These are phyloP conservation scores for Russula dissimulans DNA, from an alignment of 768 basidiomycete genomes.

Conservation along the genomic window DNA sequence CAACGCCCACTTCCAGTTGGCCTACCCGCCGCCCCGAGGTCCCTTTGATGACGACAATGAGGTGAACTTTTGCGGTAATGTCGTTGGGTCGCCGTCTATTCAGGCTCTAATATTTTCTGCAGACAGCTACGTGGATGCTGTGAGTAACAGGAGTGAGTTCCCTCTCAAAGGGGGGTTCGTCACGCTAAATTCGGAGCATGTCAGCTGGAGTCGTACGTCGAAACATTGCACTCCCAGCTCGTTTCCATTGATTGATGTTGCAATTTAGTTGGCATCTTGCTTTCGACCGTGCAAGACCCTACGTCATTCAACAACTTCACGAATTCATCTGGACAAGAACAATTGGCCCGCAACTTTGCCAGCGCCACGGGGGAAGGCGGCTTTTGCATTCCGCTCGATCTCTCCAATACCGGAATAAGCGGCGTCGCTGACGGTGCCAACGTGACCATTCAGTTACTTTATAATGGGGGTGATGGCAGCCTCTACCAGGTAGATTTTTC, in stretches of 20 bases:
- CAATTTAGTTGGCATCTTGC: conserved; percentile 39
- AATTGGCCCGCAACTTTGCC: conserved; percentile 40
- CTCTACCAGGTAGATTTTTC: conserved; percentile 52
- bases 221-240: conserved; percentile 2
- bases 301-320: conserved; percentile 58
- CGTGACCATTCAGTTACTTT: conserved; percentile 64
- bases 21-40: conserved; percentile 68
- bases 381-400: conserved; percentile 60
- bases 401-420: conserved; percentile 39
- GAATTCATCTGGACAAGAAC: conserved; percentile 29
- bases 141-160: conserved; percentile 55
- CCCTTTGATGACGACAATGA: conserved; percentile 52
- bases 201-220: conserved; percentile 46
- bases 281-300: conserved; percentile 50
- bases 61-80: conserved; percentile 57
- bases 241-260: neutral
- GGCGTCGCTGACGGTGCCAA: conserved; percentile 54
- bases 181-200: conserved; percentile 57
- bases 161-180: conserved; percentile 57
- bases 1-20: conserved; percentile 71
- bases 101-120: neutral
- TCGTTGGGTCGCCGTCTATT: neutral
- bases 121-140: conserved; percentile 56
- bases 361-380: conserved; percentile 45
- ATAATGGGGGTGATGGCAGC: conserved; percentile 58